Percentiles rank a stretch among this genome's conserved stretches.
Conservation (phyloP, 2,329 filamentous ascomycete species). For the Penicillium sp. region DNA sequence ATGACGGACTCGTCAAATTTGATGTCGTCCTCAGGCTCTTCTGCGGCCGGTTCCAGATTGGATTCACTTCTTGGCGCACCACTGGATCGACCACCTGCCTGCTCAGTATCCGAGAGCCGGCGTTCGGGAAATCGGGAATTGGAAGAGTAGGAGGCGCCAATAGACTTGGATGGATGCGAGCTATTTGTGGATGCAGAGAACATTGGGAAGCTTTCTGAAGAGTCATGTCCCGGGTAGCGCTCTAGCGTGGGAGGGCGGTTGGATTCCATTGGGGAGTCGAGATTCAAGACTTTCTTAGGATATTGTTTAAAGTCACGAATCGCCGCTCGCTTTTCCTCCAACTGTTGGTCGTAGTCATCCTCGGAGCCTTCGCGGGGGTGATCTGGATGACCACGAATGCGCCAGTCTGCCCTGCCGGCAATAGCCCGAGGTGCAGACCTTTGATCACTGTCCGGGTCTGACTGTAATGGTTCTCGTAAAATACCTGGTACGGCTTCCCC, state of each 20-base stretch:
- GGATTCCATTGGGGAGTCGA: constrained; percentile 40
- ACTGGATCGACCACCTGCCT: constrained; percentile 9
- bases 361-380: constrained; percentile 27
- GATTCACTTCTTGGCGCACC: constrained; percentile 13
- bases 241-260: constrained; percentile 29
- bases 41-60: constrained; percentile 16
- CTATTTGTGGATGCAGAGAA: constrained; percentile 58
- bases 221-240: constrained; percentile 50
- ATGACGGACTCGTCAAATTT: constrained; percentile 24
- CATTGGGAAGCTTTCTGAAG: constrained; percentile 59
- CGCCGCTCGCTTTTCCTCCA: constrained; percentile 42
- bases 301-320: constrained; percentile 47
- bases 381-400: constrained; percentile 23
- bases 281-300: constrained; percentile 47
- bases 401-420: constrained; percentile 37
- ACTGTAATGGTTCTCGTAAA: constrained; percentile 19
- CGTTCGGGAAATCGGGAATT: constrained; percentile 24
- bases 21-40: constrained; percentile 20
- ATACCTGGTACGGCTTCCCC: constrained; percentile 23
- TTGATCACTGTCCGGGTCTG: constrained; percentile 28
- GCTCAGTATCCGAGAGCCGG: constrained; percentile 17
- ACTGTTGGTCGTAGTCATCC: constrained; percentile 36
- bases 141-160: constrained; percentile 48
- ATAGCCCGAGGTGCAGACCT: constrained; percentile 42
- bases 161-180: constrained; percentile 50